Base-by-base conservation (phyloP, 2,329 filamentous ascomycete species). In the Biscogniauxia mediterranea region DNA sequence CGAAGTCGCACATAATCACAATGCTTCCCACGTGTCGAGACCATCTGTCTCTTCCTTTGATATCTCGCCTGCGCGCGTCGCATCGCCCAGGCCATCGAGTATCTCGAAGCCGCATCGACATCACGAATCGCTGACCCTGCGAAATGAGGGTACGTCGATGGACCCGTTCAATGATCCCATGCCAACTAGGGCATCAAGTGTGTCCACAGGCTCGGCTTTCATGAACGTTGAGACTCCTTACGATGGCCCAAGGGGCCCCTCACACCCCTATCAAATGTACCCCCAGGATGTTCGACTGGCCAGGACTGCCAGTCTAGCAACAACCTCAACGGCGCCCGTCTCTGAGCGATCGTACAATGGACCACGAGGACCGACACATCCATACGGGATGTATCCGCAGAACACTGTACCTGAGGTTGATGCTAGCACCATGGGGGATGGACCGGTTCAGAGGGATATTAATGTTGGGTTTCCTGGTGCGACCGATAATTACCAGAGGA, bases 381-480 rank as follows among this genome's bases (percentile, higher is more conserved):
- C 93, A 0, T 97, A 97, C 73, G 85, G 83, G 50, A 85, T 96
- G 81, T 97, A 97, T 70, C 84, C 91, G 5, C 93, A 97, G 73
- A 92, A 87, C 67, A 91, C 90, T 0, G 82, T 86, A 4, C 76
- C 82, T 0, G 86, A 59, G 50, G 61, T 89, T 62, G 81, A 85
- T 69, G 80, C 80, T 61, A 46, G 15, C 17, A 7, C 1, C 3
- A 72, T 69, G 58, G 32, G 60, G 32, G 46, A 64, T 70, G 11
- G 66, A 64, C 5, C 71, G 71, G 66, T 64, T 60, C 73, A 68
- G 72, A 64, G 66, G 69, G 78, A 74, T 61, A 90, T 88, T 64
- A 89, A 86, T 0, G 83, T 95, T 15, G 92, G 92, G 3, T 97
- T 96, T 66, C 87, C 88, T 6, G 89, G 89, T 5, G 78, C 87